These are phyloP conservation scores for Colletotrichum sp. DNA, from an alignment of 2,329 filamentous ascomycete species.

Conservation along the genomic window DNA sequence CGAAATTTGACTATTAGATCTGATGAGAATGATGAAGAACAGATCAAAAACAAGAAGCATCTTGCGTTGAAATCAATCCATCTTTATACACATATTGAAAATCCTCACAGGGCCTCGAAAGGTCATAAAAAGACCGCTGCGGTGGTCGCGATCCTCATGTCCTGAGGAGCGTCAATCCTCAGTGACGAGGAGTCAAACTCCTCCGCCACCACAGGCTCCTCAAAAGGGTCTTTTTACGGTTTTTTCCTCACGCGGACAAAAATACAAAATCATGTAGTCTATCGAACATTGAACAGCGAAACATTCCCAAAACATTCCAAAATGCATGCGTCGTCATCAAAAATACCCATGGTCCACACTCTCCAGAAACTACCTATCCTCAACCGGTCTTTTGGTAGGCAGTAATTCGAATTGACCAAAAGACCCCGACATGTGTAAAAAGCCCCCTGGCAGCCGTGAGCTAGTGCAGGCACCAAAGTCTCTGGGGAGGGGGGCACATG, in stretches of 20 bases:
- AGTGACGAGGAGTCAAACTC: background rate
- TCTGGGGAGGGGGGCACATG: background rate
- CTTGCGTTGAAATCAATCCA: too few relatives aligned
- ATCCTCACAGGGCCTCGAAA: background rate
- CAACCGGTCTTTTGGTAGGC: background rate
- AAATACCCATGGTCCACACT: background rate
- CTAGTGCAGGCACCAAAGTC: background rate
- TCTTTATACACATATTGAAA: too few relatives aligned
- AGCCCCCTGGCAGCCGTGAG: background rate
- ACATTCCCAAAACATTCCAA: background rate
- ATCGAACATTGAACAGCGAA: too few relatives aligned
- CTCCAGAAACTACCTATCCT: background rate
- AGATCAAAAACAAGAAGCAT: too few relatives aligned
- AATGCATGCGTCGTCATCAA: background rate
- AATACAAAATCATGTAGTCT: background rate
- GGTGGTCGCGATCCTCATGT: background rate
- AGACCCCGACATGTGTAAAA: background rate
- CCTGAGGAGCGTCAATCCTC: background rate
- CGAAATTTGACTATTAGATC: too few relatives aligned
- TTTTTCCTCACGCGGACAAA: background rate
- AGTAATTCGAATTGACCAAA: background rate
- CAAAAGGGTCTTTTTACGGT: background rate
- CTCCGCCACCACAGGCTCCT: background rate
- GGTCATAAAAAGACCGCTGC: background rate
- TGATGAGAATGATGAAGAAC: too few relatives aligned